Base-by-base conservation (phyloP, 2,329 filamentous ascomycete genomes). In the Chaetomium sp. region DNA sequence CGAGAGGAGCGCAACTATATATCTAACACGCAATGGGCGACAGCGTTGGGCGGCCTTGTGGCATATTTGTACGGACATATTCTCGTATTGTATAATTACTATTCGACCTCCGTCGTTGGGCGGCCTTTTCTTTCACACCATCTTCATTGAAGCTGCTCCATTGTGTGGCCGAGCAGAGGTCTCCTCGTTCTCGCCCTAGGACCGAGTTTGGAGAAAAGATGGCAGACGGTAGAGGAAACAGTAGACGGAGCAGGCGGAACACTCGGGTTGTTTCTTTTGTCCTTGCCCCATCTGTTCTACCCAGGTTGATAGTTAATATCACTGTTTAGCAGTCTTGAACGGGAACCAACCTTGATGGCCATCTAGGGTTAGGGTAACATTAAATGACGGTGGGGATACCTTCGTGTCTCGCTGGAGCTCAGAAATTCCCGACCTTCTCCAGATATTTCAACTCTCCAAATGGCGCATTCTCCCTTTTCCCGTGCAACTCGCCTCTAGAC, bases 41-140 rank as follows among this genome's bases (percentile, higher is more conserved):
- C 55, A 68, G 64, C 57, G 60, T 65, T 62, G 64, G 67, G 66
- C 35, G 69, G 66, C 68, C 70, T 68, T 72, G 71, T 72, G 69
- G 69, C 66, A 70, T 71, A 67, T 68, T 69, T 71, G 71, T 73
- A 74, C 63, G 65, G 61, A 67, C 63, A 67, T 74, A 75, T 76
- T 76, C 71, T 75, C 73, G 70, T 77, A 74, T 73, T 76, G 74
- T 76, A 75, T 77, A 77, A 76, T 75, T 75, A 72, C 64, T 71
- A 72, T 71, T 70, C 62, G 64, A 68, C 47, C 57, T 63, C 55
- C 60, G 61, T 64, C 61, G 60, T 57, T 29, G 9, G 27, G 57
- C n/a, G 23, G 53, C 25, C 45, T 54, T 57, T 58, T 54, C 54
- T 58, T 42, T 42, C 38, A 19, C 19, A 19, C 4, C 27, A 19